Evolutionary conservation across 140 eudicot genomes (phyloP).

Genomic region (Flaveria floridana): DNA sequence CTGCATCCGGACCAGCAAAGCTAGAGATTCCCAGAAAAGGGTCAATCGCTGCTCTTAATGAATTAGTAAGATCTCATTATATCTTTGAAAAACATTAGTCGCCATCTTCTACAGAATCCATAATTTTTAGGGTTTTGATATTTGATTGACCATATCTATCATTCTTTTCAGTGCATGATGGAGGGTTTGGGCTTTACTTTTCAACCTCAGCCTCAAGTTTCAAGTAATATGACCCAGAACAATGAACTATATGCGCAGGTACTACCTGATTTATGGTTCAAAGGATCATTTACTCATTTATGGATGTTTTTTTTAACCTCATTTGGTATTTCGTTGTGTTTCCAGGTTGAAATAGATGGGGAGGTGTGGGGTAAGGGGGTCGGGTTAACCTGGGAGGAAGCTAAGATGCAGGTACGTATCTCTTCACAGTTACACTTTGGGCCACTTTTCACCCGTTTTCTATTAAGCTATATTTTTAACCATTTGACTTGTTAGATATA

Average conservation of each 20-base stretch:
- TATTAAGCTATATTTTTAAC: neutral
- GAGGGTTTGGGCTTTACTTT: slow-evolving; percentile 74
- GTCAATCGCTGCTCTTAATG: slow-evolving; percentile 78
- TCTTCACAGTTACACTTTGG: neutral
- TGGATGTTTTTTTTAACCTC: neutral
- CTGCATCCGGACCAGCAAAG: slow-evolving; percentile 48
- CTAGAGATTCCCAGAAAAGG: slow-evolving; percentile 61
- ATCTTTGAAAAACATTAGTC: neutral
- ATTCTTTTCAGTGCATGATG: slow-evolving; percentile 59
- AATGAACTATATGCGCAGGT: slow-evolving; percentile 85
- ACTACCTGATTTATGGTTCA: slow-evolving; percentile 4
- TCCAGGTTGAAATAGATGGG: slow-evolving; percentile 90
- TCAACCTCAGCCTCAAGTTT: slow-evolving; percentile 65
- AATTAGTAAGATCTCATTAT: slow-evolving; percentile 52
- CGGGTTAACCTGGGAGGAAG: slow-evolving; percentile 92
- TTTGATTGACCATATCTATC: slow-evolving; percentile 10
- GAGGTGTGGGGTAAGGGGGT: slow-evolving; percentile 81
- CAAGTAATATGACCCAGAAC: slow-evolving; percentile 48
- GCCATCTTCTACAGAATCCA: neutral
- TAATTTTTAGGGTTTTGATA: neutral
- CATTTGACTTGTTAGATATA: neutral
- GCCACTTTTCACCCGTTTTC: neutral
- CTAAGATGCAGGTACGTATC: slow-evolving; percentile 70
- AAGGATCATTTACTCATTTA: neutral
- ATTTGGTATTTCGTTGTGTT: slow-evolving; percentile 21